Evolutionary conservation across 169 alveolate genomes (phyloP).

Genomic region (Cryptosporidium muris): DNA sequence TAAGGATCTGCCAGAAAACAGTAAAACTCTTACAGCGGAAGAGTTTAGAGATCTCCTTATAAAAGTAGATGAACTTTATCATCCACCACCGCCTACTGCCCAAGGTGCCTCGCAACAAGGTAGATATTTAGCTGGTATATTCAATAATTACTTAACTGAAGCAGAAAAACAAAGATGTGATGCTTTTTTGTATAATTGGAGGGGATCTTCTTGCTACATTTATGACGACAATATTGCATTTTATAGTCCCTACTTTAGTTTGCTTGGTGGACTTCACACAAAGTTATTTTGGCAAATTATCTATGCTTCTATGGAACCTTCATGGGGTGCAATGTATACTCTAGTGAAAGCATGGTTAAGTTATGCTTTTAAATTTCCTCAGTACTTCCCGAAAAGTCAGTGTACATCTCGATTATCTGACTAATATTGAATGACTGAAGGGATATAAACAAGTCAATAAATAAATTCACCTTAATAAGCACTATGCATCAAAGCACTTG

Average conservation of each 20-base stretch:
- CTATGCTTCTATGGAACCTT: constrained; percentile 15
- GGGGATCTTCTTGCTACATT: constrained; percentile 74
- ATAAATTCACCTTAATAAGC: constrained; percentile 6
- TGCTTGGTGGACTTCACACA: constrained; percentile 47
- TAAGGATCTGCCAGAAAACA: constrained; percentile 13
- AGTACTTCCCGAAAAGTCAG: too few relatives aligned
- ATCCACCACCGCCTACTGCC: constrained; percentile 78
- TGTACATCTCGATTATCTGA: neutral
- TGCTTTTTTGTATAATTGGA: constrained; percentile 73
- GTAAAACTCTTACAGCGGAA: constrained; percentile 8
- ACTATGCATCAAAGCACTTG: constrained; percentile 71
- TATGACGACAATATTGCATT: constrained; percentile 32
- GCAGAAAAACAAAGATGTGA: constrained; percentile 71
- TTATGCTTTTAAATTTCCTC: neutral
- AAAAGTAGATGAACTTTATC: constrained; percentile 71
- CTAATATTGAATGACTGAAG: neutral
- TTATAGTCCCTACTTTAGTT: constrained; percentile 35
- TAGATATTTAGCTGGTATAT: constrained; percentile 70
- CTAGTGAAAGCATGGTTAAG: constrained; percentile 16
- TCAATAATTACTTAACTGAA: constrained; percentile 41
- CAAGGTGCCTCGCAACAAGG: constrained; percentile 78
- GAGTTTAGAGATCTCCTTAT: constrained; percentile 42
- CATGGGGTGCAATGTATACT: neutral
- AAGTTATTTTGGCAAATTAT: constrained; percentile 24
- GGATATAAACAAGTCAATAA: neutral